Conservation (phyloP, 306 rosid species). For the Castanospermum australe region DNA sequence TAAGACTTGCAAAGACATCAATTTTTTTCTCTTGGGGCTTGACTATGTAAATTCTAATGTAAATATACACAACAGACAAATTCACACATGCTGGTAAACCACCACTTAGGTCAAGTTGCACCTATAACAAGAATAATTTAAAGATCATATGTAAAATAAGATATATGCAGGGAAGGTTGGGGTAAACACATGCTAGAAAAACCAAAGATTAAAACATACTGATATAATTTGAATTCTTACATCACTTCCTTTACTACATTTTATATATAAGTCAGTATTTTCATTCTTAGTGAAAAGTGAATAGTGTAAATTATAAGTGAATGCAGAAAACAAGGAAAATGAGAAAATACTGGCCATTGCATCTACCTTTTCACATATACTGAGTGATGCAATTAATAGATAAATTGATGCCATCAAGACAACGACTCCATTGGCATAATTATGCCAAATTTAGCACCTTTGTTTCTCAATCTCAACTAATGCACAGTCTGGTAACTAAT, state of each 20-base stretch:
- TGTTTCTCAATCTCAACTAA: constrained; percentile 2
- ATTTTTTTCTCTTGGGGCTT: background rate
- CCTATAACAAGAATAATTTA: background rate
- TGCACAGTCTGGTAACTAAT: background rate
- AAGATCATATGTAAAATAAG: background rate
- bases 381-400: background rate
- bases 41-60: background rate
- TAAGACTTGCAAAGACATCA: background rate
- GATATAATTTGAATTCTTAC: background rate
- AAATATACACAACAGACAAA: background rate
- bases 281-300: background rate
- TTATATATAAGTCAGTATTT: background rate
- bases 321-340: background rate
- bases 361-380: background rate
- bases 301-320: background rate
- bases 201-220: background rate
- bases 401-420: background rate
- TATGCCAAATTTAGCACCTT: background rate
- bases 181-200: background rate
- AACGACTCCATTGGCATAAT: background rate
- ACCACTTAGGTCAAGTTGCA: background rate
- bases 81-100: background rate
- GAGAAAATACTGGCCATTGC: background rate
- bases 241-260: background rate
- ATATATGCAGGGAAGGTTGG: background rate